Percentiles rank a stretch among this genome's conserved stretches.
Conservation (phyloP, 1,139 yeast genomes). For the Hanseniaspora uvarum region DNA sequence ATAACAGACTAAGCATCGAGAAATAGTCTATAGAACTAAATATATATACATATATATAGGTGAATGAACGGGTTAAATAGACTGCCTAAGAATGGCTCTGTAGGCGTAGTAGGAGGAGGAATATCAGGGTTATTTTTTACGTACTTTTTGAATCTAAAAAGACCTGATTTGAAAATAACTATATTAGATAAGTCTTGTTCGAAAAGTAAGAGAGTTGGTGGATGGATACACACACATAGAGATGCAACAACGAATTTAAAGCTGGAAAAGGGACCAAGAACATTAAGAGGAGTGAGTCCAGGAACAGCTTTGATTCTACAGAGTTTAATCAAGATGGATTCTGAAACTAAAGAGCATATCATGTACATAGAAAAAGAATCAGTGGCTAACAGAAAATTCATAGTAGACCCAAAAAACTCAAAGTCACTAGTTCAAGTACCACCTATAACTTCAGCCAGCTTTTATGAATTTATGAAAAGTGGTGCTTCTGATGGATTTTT, state of each 20-base stretch:
- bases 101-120: slow-evolving; percentile 78
- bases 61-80: slow-evolving; percentile 14
- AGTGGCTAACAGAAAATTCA: slow-evolving; percentile 52
- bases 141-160: slow-evolving; percentile 54
- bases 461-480: slow-evolving; percentile 37
- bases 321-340: slow-evolving; percentile 40
- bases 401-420: slow-evolving; percentile 34
- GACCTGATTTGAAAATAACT: slow-evolving; percentile 62
- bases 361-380: slow-evolving; percentile 42
- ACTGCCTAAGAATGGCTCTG: slow-evolving; percentile 34
- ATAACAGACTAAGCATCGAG: not conserved
- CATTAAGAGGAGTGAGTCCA: slow-evolving; percentile 57
- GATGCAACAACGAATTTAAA: slow-evolving; percentile 26
- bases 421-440: slow-evolving; percentile 46
- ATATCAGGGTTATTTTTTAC: slow-evolving; percentile 75
- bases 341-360: slow-evolving; percentile 33
- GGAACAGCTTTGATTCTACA: slow-evolving; percentile 57
- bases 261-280: slow-evolving; percentile 67
- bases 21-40: not conserved
- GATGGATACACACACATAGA: slow-evolving; percentile 57
- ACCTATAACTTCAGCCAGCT: slow-evolving; percentile 34
- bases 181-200: slow-evolving; percentile 42
- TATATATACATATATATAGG: not conserved
- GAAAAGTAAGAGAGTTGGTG: slow-evolving; percentile 47
- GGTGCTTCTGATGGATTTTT: slow-evolving; percentile 39